phyloP scores from a whole-genome alignment of 2,329 filamentous ascomycete genomes.

The Colletotrichum coccodes region DNA sequence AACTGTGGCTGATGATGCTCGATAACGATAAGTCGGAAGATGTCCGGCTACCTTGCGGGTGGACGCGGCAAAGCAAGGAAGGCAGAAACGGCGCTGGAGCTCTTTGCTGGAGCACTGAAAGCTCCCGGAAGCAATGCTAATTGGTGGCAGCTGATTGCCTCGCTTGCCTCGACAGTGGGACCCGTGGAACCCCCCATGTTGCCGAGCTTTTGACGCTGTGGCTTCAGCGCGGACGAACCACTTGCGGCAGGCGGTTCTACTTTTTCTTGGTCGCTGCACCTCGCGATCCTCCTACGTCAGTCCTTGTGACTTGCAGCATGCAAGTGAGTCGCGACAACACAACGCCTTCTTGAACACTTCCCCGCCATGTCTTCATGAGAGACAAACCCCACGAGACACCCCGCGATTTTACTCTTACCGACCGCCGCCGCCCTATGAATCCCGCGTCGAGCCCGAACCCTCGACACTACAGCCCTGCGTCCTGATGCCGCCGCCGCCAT shows the following conservation, averaged over 20 bases:
- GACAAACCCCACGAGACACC: background rate
- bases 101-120: constrained; percentile 22
- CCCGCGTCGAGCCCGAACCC: constrained; percentile 42
- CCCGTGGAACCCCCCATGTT: constrained; percentile 13
- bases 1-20: constrained; percentile 2
- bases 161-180: constrained; percentile 29
- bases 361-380: constrained; percentile 29
- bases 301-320: constrained; percentile 31
- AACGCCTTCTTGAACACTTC: background rate
- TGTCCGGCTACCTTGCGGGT: constrained; percentile 7
- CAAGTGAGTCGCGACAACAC: constrained; percentile 30
- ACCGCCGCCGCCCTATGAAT: constrained; percentile 33
- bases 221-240: constrained; percentile 32
- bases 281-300: constrained; percentile 33
- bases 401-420: background rate
- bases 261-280: constrained; percentile 32
- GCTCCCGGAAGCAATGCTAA: constrained; percentile 24
- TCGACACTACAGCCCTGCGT: constrained; percentile 34
- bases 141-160: constrained; percentile 33
- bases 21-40: constrained; percentile 30
- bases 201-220: constrained; percentile 33
- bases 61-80: constrained; percentile 1
- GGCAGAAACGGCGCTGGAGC: constrained; percentile 8
- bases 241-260: constrained; percentile 31
- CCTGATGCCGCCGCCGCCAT: constrained; percentile 43